Evolutionary conservation across 306 rosid species (phyloP).

Genomic region (Acacia crassicarpa): DNA sequence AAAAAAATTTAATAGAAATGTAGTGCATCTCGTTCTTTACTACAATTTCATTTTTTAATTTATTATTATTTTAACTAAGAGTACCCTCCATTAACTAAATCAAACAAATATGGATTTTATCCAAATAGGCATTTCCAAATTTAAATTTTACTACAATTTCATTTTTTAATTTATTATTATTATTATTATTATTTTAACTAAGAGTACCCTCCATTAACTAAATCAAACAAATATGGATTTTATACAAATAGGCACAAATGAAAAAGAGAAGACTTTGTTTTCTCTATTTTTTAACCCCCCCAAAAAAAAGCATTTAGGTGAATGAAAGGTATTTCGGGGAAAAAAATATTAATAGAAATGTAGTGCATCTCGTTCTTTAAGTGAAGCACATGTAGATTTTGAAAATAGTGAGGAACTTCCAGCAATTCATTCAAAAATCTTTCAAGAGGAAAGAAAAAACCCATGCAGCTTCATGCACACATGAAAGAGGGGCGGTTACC

Average conservation of each 20-base stretch:
- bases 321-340: neutral
- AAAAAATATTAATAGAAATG: neutral
- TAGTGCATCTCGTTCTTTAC: neutral
- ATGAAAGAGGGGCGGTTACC: slow-evolving; percentile 43
- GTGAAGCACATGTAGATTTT: neutral
- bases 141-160: too few species aligned
- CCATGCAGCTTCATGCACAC: neutral
- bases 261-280: neutral
- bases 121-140: too few species aligned
- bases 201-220: neutral
- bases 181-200: too few species aligned
- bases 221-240: neutral
- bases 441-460: neutral
- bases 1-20: neutral
- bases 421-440: neutral
- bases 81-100: neutral
- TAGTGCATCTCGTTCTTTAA: neutral
- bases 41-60: neutral
- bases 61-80: neutral
- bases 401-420: neutral
- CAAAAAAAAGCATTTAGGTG: neutral
- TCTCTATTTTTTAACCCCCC: neutral
- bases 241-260: neutral
- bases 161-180: too few species aligned
- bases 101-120: neutral